Base-by-base conservation (phyloP, 2,329 filamentous ascomycete species). In the Fusarium sulawesiense region DNA sequence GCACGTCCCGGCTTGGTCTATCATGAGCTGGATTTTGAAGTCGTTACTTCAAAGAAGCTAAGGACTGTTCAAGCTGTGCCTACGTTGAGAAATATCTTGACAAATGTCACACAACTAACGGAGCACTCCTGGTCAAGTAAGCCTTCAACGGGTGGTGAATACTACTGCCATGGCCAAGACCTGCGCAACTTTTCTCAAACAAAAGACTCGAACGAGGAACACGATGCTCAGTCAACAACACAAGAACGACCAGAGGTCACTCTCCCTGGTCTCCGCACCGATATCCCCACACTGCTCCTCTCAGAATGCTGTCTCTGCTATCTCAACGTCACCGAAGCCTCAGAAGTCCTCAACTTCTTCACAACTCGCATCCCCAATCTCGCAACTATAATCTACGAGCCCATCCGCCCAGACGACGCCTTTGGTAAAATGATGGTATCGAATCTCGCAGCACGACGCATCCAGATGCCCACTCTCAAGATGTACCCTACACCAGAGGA, bases 291-390 rank as follows among this genome's bases (percentile, higher is more conserved):
- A 0, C 82, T 99, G 11, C 81, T 99, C 25, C 85, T 99, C 9
- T 98, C 95, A 0, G 96, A 99, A 80, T 98, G 96, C 84, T 99
- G 96, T 78, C 86, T 99, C 32, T 93, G 96, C 78, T 99, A 99
- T 76, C 87, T 99, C 2, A 85, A 90, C 11, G 86, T 90, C 0
- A 75, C 85, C 0, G 86, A 90, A 54, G 91, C 94, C 0, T 83
- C 85, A 40, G 80, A 82, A 3, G 89, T 95, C 7, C 79, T 97
- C 23, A 78, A 83, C 18, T 90, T 88, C 78, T 93, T 95, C 74
- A 84, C 86, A 18, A 79, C 83, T 4, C 81, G 78, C 21, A 86
- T 88, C 40, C 71, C 77, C 50, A 67, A 81, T 78, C 58, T 89
- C 68, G 73, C 86, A 79, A 81, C 97, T 5, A 81, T 97, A 41